phyloP scores from a whole-genome alignment of 2,329 filamentous ascomycete species.

The Tolypocladium guangdongense region DNA sequence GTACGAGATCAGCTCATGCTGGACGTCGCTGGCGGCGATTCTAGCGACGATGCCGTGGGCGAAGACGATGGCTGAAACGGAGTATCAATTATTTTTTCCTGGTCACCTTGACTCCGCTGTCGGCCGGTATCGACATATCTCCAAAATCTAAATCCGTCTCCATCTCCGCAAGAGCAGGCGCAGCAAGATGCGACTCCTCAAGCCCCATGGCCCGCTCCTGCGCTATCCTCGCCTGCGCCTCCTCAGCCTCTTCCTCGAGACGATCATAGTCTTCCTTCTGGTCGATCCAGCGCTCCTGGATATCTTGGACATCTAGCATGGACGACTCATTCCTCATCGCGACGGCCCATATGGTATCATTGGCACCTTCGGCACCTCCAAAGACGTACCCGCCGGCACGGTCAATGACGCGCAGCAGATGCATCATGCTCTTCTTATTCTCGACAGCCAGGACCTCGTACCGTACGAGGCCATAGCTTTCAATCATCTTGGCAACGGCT shows the following conservation, averaged over 20 bases:
- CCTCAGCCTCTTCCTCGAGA: conserved; percentile 61
- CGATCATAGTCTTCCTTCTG: conserved; percentile 80
- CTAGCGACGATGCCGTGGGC: conserved; percentile 32
- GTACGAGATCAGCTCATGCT: conserved; percentile 20
- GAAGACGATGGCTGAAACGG: conserved; percentile 31
- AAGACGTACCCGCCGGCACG: conserved; percentile 89
- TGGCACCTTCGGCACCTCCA: conserved; percentile 78
- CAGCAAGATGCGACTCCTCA: conserved; percentile 13
- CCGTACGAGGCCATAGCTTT: conserved; percentile 78
- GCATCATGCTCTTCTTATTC: conserved; percentile 96
- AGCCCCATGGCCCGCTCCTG: conserved; percentile 27
- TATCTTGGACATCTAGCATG: conserved; percentile 72
- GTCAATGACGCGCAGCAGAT: conserved; percentile 78
- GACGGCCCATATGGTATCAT: conserved; percentile 95
- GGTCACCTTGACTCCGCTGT: conserved; percentile 61
- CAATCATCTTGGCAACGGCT: conserved; percentile 76
- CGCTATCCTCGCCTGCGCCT: conserved; percentile 54
- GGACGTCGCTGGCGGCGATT: conserved; percentile 30
- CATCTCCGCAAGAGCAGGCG: conserved; percentile 7
- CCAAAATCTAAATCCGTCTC: conserved; percentile 37
- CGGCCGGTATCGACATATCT: conserved; percentile 38
- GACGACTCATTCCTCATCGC: conserved; percentile 72
- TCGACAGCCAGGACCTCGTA: conserved; percentile 94
- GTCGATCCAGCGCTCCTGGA: conserved; percentile 95
- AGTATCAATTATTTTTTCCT: conserved; percentile 51